These are phyloP conservation scores for Hericium alpestre DNA, from an alignment of 768 basidiomycete genomes.

Conservation along the genomic window DNA sequence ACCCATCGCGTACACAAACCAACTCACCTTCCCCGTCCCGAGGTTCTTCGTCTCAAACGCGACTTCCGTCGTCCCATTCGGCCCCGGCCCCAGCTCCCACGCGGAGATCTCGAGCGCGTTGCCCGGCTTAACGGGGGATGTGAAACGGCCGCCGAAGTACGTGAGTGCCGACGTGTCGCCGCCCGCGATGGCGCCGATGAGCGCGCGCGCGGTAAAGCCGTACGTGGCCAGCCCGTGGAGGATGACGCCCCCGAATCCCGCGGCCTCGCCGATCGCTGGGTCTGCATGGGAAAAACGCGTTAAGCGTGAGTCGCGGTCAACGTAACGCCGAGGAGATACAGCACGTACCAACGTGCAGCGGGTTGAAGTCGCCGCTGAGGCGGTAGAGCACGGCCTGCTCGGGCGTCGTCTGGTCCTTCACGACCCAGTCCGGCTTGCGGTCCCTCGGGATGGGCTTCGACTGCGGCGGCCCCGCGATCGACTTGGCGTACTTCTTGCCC, in stretches of 20 bases:
- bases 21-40: slow-evolving; percentile 28
- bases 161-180: slow-evolving; percentile 53
- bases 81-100: slow-evolving; percentile 60
- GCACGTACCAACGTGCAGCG: slow-evolving; percentile 34
- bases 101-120: slow-evolving; percentile 68
- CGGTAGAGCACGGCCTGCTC: slow-evolving; percentile 38
- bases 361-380: slow-evolving; percentile 43
- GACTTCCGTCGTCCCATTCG: slow-evolving; percentile 26
- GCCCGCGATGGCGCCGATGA: slow-evolving; percentile 53
- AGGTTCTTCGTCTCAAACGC: slow-evolving; percentile 29
- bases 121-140: slow-evolving; percentile 74
- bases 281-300: slow-evolving; percentile 38
- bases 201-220: slow-evolving; percentile 71
- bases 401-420: slow-evolving; percentile 28
- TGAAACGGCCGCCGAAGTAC: slow-evolving; percentile 68
- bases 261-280: slow-evolving; percentile 56
- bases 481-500: slow-evolving; percentile 29
- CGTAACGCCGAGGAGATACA: too few species aligned
- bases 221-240: slow-evolving; percentile 77
- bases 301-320: too few species aligned
- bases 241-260: slow-evolving; percentile 78
- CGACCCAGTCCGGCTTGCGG: slow-evolving; percentile 30
- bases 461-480: slow-evolving; percentile 25
- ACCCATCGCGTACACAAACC: background rate
- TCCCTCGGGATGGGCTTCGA: slow-evolving; percentile 27